Evolutionary conservation across 1,139 yeast genomes (phyloP), one percentile per base, ranked within the genome.

Genomic region (Geotrichum candidum): DNA sequence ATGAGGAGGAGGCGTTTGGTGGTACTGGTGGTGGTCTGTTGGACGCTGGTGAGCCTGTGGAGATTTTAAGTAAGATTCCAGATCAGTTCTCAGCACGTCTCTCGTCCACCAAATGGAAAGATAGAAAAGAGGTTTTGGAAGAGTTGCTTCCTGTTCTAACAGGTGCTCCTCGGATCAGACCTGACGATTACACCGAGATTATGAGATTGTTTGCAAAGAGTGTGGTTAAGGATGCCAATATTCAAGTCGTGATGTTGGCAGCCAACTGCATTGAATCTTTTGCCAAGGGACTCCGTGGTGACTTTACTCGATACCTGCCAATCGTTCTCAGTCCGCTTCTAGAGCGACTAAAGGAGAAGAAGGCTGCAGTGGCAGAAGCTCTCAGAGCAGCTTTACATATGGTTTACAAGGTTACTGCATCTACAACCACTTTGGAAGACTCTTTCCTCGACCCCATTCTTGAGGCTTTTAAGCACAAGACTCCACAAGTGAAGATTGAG

Each of bases 291-390:
- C 78, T 92, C 58, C 81, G 87, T 58, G 67, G 71, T 1, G 74
- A 77, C 35, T 86, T 88, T 74, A 77, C 78, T 56, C 79, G 77
- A 66, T 90, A 90, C 72, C 81, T 80, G 56, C 66, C 78, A 0
- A 69, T 81, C 0, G 80, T 90, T 1, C 75, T 90, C 18, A 76
- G 78, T 0, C 87, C 96, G 0, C 76, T 89, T 65, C 76, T 94
- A 54, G 97, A 91, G 66, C 81, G 97, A 68, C 84, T 90, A 15
- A 92, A 91, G 71, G 99, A 94, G 73, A 90, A 89, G 77, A 94
- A 94, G 70, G 86, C 84, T 15, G 77, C 87, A 1, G 95, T 90
- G 0, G 79, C 89, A 1, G 90, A 85, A 45, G 88, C 96, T 0
- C 77, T 94, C 38, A 78, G 80, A 29, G 76, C 74, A 54, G 87